Evolutionary conservation across 2,329 filamentous ascomycete species (phyloP).

Genomic region (Cyclaneusma minus): DNA sequence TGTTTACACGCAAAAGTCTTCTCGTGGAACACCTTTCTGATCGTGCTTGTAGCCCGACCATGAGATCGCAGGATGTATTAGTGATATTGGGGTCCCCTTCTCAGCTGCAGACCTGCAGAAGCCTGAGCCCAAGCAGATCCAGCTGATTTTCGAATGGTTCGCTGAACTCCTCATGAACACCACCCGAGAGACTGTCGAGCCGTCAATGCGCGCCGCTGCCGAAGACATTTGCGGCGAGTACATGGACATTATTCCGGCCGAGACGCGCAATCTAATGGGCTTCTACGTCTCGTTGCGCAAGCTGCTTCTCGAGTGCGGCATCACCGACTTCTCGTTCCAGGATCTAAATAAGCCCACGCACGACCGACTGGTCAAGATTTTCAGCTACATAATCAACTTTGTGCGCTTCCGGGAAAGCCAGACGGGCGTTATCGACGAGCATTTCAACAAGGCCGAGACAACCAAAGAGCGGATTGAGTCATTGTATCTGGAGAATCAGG

Average conservation of each 20-base stretch:
- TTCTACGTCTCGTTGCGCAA: constrained; percentile 78
- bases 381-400: constrained; percentile 98
- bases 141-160: constrained; percentile 97
- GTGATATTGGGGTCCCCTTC: constrained; percentile 87
- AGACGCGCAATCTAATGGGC: constrained; percentile 88
- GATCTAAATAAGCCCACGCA: constrained; percentile 87
- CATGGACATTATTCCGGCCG: constrained; percentile 67
- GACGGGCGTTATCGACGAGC: constrained; percentile 74
- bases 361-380: constrained; percentile 81
- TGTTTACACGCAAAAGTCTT: constrained; percentile 8
- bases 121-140: constrained; percentile 84
- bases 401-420: constrained; percentile 92
- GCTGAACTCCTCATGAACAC: constrained; percentile 87
- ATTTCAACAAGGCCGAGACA: constrained; percentile 80
- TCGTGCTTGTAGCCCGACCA: constrained; percentile 28
- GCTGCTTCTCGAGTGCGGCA: constrained; percentile 73
- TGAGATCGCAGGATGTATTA: constrained; percentile 94
- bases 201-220: constrained; percentile 83
- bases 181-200: constrained; percentile 83
- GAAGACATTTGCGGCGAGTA: constrained; percentile 77
- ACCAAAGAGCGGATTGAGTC: constrained; percentile 80
- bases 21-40: constrained; percentile 7
- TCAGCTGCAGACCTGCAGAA: constrained; percentile 78
- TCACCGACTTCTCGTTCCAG: constrained; percentile 84
- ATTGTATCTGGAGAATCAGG: constrained; percentile 72